These are phyloP conservation scores for Tuber magnatum DNA, from an alignment of 495 filamentous ascomycete genomes.

Conservation along the genomic window DNA sequence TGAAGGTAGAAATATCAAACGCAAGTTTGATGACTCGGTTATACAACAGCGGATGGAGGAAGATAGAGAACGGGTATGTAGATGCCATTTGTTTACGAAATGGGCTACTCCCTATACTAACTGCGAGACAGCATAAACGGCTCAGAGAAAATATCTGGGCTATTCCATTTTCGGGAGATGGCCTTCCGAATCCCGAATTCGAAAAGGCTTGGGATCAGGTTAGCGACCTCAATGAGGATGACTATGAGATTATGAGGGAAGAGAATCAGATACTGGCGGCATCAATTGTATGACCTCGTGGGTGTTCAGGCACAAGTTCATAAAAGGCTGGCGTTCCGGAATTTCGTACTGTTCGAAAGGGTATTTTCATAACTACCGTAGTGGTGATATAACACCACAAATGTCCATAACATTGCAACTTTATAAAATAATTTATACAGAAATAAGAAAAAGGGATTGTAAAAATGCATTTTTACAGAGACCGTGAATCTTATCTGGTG, in stretches of 20 bases:
- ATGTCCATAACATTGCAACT: background rate
- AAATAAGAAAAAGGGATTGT: background rate
- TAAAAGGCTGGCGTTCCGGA: background rate
- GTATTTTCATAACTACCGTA: background rate
- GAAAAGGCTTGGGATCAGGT: conserved; percentile 71
- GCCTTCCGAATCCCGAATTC: conserved; percentile 56
- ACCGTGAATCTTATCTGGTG: background rate
- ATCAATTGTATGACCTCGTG: conserved; percentile 22
- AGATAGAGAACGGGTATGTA: conserved; percentile 64
- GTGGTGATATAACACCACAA: background rate
- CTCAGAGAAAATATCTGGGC: conserved; percentile 86
- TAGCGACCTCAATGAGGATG: conserved; percentile 78
- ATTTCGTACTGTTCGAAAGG: background rate
- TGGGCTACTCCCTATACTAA: background rate
- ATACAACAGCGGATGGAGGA: conserved; percentile 96
- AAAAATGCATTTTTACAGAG: background rate
- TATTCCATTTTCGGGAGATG: conserved; percentile 47
- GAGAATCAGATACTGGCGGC: conserved; percentile 50
- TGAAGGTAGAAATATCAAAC: conserved; percentile 38
- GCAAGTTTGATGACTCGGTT: conserved; percentile 69
- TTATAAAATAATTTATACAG: background rate
- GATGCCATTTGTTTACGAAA: background rate
- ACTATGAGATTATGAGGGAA: conserved; percentile 62
- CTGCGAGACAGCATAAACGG: conserved; percentile 60
- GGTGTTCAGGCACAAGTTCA: background rate